Percentiles rank a stretch among this genome's conserved stretches.
Evolutionary conservation across 83 land plant genomes (phyloP).

Genomic region (Larix sibirica): DNA sequence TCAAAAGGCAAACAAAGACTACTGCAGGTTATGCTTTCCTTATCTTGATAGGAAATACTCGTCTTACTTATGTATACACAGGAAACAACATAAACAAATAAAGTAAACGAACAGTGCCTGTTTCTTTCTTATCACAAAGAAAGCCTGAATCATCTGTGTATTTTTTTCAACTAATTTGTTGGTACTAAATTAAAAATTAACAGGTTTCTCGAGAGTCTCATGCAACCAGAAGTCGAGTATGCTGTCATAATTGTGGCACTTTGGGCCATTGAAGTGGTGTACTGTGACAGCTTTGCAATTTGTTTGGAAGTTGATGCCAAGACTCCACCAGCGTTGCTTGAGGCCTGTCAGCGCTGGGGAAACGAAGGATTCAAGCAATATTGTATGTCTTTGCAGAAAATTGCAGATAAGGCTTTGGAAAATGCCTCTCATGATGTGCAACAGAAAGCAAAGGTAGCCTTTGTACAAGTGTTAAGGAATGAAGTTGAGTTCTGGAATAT

Average conservation of each 20-base stretch:
- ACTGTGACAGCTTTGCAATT: conserved; percentile 69
- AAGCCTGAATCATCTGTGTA: neutral
- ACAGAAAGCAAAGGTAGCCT: conserved; percentile 52
- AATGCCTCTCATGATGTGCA: conserved; percentile 42
- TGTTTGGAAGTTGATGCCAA: conserved; percentile 65
- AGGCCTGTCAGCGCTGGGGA: conserved; percentile 90
- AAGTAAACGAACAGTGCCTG: neutral
- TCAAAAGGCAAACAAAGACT: conserved; percentile 48
- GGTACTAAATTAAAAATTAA: neutral
- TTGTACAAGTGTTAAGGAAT: conserved; percentile 48
- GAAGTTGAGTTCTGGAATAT: conserved; percentile 90
- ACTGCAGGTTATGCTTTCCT: conserved; percentile 59
- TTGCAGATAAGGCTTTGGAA: conserved; percentile 61
- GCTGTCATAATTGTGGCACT: conserved; percentile 68
- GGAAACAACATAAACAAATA: too few species aligned
- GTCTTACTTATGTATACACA: too few species aligned
- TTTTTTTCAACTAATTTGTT: neutral
- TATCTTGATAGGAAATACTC: neutral
- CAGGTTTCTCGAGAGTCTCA: conserved; percentile 76
- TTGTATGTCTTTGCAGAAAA: conserved; percentile 48
- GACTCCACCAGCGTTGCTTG: conserved; percentile 70
- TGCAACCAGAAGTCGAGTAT: conserved; percentile 48
- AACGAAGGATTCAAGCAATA: conserved; percentile 66
- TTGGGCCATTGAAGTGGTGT: conserved; percentile 91
- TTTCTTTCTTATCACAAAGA: neutral